phyloP scores from a whole-genome alignment of 2,329 filamentous ascomycete genomes.

The Nigrospora sphaerica region DNA sequence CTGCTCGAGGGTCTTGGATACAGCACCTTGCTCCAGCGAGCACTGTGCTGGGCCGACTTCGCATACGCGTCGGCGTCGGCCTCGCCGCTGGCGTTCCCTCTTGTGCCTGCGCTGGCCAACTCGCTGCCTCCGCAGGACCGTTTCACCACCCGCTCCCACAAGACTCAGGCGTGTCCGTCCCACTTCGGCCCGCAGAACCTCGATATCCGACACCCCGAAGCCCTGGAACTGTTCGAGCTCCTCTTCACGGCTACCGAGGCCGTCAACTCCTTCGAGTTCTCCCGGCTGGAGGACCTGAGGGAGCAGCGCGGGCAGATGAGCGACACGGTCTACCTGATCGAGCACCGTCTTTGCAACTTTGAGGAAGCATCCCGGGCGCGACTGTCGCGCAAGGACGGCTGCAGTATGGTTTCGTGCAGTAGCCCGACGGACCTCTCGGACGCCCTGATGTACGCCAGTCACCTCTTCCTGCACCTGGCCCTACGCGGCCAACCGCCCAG shows the following conservation, averaged over 20 bases:
- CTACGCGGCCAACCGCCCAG: conserved; percentile 22
- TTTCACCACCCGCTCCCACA: conserved; percentile 17
- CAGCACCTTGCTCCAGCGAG: conserved; percentile 20
- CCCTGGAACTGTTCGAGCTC: conserved; percentile 20
- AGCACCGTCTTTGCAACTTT: conserved; percentile 21
- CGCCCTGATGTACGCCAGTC: conserved; percentile 18
- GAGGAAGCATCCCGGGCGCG: conserved; percentile 14
- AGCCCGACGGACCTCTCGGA: conserved; percentile 18
- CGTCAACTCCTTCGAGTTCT: conserved; percentile 23
- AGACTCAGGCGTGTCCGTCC: conserved; percentile 8
- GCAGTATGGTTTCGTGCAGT: no score
- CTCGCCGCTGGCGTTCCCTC: conserved; percentile 19
- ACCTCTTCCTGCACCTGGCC: conserved; percentile 22
- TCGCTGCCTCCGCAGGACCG: conserved; percentile 18
- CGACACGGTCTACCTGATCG: conserved; percentile 22
- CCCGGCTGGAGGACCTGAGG: conserved; percentile 17
- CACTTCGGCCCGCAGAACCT: conserved; percentile 9
- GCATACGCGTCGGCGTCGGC: conserved; percentile 22
- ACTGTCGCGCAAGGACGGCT: conserved; percentile 3
- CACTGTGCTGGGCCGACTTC: conserved; percentile 25
- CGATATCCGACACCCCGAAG: conserved; percentile 16
- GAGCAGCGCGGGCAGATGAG: conserved; percentile 20
- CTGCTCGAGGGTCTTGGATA: conserved; percentile 21
- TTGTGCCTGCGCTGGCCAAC: conserved; percentile 19
- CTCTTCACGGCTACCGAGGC: conserved; percentile 19